A percentile compares a stretch with the other conserved stretches of the same genome.
These are phyloP conservation scores for Fusarium miscanthi DNA, from an alignment of 2,329 filamentous ascomycete genomes.

Conservation along the genomic window DNA sequence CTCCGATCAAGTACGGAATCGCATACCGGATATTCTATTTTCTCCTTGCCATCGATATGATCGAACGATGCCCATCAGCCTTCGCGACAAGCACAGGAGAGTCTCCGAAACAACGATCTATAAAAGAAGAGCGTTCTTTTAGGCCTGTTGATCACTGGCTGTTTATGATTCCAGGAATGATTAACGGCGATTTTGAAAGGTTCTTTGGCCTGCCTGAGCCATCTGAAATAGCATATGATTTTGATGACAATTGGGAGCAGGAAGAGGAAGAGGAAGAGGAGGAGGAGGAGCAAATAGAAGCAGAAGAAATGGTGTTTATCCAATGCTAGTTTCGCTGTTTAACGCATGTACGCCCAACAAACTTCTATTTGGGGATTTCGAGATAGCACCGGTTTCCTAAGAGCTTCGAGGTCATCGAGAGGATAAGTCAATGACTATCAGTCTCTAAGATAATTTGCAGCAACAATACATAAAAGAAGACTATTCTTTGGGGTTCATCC, in stretches of 20 bases:
- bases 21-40: not conserved
- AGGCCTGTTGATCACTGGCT: not conserved
- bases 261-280: not conserved
- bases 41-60: not conserved
- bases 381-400: not conserved
- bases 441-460: not conserved
- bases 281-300: not conserved
- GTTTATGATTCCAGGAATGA: rapidly evolving
- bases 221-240: not conserved
- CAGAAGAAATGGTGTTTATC: not conserved
- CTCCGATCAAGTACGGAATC: rapidly evolving
- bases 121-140: not conserved
- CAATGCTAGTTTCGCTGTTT: not conserved
- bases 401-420: not conserved
- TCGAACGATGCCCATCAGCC: not conserved
- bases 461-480: not conserved
- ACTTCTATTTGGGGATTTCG: no score
- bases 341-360: not conserved
- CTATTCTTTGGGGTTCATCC: not conserved
- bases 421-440: not conserved
- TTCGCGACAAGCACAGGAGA: not conserved
- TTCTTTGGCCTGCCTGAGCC: not conserved
- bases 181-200: rapidly evolving
- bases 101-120: not conserved
- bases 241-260: not conserved